Conservation (phyloP, 345 rosid species). For the Eucalyptus lansdowneana region DNA sequence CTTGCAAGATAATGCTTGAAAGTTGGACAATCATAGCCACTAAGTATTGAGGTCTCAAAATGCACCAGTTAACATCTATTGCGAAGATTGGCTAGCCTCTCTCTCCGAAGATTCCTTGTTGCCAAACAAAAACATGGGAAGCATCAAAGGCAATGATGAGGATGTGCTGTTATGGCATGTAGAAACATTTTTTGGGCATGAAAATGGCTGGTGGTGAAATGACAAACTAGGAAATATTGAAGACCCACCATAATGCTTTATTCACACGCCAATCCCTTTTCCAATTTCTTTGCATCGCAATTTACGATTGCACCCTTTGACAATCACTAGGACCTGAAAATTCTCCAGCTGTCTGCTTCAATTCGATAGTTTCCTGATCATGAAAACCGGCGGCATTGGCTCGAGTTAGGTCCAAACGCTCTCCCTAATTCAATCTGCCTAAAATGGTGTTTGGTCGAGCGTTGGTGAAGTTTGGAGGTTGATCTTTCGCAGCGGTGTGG, state of each 20-base stretch:
- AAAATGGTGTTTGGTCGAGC: not conserved
- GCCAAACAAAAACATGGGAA: not conserved
- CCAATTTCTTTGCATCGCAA: not conserved
- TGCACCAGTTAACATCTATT: not conserved
- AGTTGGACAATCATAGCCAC: not conserved
- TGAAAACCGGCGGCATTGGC: not conserved
- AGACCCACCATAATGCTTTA: not conserved
- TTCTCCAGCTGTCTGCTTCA: not conserved
- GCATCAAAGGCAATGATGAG: not conserved
- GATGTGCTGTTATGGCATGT: not conserved
- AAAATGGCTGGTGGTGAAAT: not conserved
- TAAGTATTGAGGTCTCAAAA: not conserved
- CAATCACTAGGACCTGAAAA: not conserved
- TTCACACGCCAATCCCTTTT: not conserved
- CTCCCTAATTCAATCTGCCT: not conserved
- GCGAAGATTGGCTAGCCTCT: not conserved
- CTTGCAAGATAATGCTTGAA: not conserved
- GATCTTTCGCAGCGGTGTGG: not conserved
- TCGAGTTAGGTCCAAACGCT: not conserved
- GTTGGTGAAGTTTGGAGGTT: not conserved
- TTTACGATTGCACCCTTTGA: not conserved
- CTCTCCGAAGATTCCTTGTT: not conserved
- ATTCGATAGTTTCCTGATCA: not conserved
- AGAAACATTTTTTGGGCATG: not conserved
- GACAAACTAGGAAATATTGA: not conserved